phyloP scores from a whole-genome alignment of 1,139 yeast genomes.

The Kodamaea alishanica region DNA sequence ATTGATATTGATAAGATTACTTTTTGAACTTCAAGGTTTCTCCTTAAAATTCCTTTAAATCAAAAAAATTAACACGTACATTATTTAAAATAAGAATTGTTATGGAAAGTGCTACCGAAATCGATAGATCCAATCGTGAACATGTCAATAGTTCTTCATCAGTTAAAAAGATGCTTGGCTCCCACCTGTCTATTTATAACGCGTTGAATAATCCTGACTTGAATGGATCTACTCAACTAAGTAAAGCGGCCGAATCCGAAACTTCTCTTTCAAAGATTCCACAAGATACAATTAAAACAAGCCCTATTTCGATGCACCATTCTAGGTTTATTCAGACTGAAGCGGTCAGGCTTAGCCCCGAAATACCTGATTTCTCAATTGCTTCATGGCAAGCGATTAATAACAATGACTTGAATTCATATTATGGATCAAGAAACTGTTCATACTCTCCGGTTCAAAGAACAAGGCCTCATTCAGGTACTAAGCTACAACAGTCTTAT shows the following conservation, averaged over 20 bases:
- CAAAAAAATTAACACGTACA: too few species aligned
- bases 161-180: conserved; percentile 24
- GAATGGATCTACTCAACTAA: conserved; percentile 21
- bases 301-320: too few species aligned
- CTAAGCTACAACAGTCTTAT: neutral
- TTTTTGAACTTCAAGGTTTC: too few species aligned
- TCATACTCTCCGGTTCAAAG: conserved; percentile 3
- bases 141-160: conserved; percentile 2
- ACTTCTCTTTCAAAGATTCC: too few species aligned
- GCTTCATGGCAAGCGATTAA: conserved; percentile 22
- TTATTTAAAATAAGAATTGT: too few species aligned
- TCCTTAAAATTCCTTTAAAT: too few species aligned
- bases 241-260: conserved; percentile 1
- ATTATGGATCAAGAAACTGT: conserved; percentile 3
- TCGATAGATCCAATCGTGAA: too few species aligned
- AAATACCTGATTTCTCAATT: conserved; percentile 14
- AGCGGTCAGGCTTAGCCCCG: conserved; percentile 11
- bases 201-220: conserved; percentile 43
- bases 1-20: too few species aligned
- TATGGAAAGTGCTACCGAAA: too few species aligned
- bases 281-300: too few species aligned
- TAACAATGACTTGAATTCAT: conserved; percentile 9
- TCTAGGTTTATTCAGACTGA: neutral
- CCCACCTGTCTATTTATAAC: conserved; percentile 40
- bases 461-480: neutral